Percentiles rank a stretch among this genome's conserved stretches.
phyloP scores from a whole-genome alignment of 805 yeast species.

The Starmerella apis region DNA sequence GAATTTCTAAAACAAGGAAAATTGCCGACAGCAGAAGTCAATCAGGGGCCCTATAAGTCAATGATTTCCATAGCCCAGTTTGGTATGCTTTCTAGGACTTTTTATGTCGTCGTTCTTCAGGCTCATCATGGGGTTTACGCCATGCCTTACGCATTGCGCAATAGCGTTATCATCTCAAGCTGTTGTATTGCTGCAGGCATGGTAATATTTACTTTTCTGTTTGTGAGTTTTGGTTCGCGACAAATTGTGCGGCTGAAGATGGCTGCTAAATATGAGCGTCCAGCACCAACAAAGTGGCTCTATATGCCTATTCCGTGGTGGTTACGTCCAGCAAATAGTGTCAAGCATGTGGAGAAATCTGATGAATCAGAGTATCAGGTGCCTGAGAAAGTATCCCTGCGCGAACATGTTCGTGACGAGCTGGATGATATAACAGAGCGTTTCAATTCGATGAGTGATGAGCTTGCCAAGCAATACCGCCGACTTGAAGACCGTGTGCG shows the following conservation, averaged over 20 bases:
- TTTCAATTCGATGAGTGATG: conserved; percentile 89
- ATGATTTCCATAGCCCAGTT: conserved; percentile 22
- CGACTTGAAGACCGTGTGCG: conserved; percentile 80
- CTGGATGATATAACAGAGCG: conserved; percentile 79
- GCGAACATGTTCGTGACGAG: conserved; percentile 47
- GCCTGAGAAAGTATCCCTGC: conserved; percentile 23
- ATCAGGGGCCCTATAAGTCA: conserved; percentile 22
- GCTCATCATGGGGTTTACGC: conserved; percentile 19
- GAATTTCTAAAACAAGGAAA: background rate
- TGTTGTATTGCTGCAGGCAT: conserved; percentile 22
- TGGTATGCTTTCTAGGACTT: conserved; percentile 12
- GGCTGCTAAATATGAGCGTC: conserved; percentile 25
- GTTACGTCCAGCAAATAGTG: conserved; percentile 14
- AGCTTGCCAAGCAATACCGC: conserved; percentile 71
- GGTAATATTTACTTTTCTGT: conserved; percentile 21
- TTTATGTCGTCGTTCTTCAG: conserved; percentile 22
- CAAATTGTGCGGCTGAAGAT: conserved; percentile 24
- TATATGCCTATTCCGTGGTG: conserved; percentile 21
- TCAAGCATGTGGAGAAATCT: background rate
- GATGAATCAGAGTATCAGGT: conserved; percentile 19
- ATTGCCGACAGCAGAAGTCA: conserved; percentile 18
- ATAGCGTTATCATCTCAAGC: conserved; percentile 19
- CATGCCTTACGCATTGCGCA: conserved; percentile 21
- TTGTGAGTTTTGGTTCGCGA: conserved; percentile 25
- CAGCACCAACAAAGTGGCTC: conserved; percentile 17